Evolutionary conservation across 179 eudicot species (phyloP), one percentile per base, ranked within the genome.

Genomic region (Carnegiea gigantea): DNA sequence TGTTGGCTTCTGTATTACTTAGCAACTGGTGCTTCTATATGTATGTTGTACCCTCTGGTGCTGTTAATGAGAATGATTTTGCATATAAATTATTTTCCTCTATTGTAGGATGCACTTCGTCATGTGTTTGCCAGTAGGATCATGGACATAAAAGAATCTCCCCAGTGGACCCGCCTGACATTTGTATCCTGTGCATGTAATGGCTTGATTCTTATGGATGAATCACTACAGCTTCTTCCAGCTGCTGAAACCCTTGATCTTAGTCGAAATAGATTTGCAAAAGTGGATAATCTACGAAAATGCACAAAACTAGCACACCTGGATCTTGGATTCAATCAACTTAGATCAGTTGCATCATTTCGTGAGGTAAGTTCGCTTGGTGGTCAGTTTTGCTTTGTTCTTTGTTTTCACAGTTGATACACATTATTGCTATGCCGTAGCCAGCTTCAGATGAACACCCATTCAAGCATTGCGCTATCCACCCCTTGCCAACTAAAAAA

Each of bases 51-150:
- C 71, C 60, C 2, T 30, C 10, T 51, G 44, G 26, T 43, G 54
- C 36, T 64, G 20, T 6, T 79, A 53, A 33, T 75, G n/a, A 57
- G 73, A 46, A 48, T 57, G 13, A 49, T 62, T 11, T 53, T 75
- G 43, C n/a, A 77, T 43, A 20, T 73, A 38, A 74, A 65, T 46
- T 80, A 33, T 23, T 67, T 30, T 53, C 18, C 21, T 78, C 26
- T 81, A 5, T 83, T 81, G 57, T 86, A 94, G 99, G 99, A 94
- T 91, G 99, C 99, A 49, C 88, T 96, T 60, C 90, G 97, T 77
- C 99, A 96, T 84, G 86, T 96, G 38, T 96, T 96, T 87, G 93
- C 96, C 9, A 91, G 97, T 90, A 90, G 99, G 88, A 94, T 96
- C 84, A 89, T 91, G 49, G 96, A 92, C 80, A 94, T 96, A 87